phyloP scores from a whole-genome alignment of 2,329 filamentous ascomycete genomes.

The Colletotrichum musae region DNA sequence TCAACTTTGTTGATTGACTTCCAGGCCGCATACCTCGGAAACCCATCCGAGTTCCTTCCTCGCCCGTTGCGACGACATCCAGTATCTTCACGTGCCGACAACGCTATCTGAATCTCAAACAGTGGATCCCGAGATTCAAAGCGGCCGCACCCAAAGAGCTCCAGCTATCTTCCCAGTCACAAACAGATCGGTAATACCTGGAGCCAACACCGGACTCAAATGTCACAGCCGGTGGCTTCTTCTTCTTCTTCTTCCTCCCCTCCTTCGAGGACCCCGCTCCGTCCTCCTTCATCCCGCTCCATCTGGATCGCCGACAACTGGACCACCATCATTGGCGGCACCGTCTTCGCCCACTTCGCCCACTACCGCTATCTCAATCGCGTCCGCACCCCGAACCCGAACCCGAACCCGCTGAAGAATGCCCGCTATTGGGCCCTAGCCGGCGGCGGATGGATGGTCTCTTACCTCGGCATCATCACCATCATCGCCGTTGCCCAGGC shows the following conservation, averaged over 20 bases:
- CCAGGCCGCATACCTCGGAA: not conserved
- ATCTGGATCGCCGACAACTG: constrained; percentile 42
- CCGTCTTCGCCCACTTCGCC: constrained; percentile 35
- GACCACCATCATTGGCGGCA: constrained; percentile 38
- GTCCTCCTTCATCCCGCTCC: constrained; percentile 28
- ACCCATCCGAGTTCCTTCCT: no score
- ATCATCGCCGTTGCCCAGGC: constrained; percentile 38
- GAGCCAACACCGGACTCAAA: not conserved
- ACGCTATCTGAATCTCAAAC: not conserved
- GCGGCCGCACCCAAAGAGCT: not conserved
- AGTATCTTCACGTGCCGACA: not conserved
- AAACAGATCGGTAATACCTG: not conserved
- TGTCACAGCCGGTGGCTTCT: constrained; percentile 3
- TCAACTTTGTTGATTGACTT: not conserved
- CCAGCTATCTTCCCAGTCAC: not conserved
- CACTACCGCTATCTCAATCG: constrained; percentile 42
- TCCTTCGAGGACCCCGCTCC: constrained; percentile 30
- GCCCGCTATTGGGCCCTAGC: constrained; percentile 42
- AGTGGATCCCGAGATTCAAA: not conserved
- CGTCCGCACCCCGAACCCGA: constrained; percentile 36
- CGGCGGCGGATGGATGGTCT: constrained; percentile 41
- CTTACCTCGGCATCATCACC: constrained; percentile 39
- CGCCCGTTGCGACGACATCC: no score
- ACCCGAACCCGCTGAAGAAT: constrained; percentile 41
- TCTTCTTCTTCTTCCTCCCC: constrained; percentile 8